Conservation (phyloP, 805 yeast species). For the Candida berthetii region DNA sequence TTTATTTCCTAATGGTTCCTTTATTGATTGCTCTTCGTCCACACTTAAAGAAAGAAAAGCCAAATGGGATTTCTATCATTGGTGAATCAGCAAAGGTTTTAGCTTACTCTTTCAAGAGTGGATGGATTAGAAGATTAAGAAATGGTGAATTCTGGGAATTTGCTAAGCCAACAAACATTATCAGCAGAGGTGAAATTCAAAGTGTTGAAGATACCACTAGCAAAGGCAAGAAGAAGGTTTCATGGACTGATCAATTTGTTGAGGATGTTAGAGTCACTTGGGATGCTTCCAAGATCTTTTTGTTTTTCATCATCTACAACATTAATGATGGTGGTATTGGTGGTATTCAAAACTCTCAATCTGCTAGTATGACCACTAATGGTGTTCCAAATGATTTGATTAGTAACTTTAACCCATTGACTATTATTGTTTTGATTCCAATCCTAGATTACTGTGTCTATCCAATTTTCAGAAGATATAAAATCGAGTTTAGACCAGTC, state of each 20-base stretch:
- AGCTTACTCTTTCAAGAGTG: slow-evolving; percentile 33
- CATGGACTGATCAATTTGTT: slow-evolving; percentile 67
- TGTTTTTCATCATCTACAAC: slow-evolving; percentile 67
- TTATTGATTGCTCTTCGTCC: slow-evolving; percentile 32
- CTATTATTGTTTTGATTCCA: slow-evolving; percentile 74
- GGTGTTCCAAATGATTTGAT: slow-evolving; percentile 78
- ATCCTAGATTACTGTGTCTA: slow-evolving; percentile 55
- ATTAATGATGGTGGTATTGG: slow-evolving; percentile 69
- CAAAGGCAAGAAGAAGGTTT: no score
- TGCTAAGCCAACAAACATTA: slow-evolving; percentile 53
- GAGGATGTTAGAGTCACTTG: slow-evolving; percentile 65
- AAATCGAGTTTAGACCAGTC: slow-evolving; percentile 58
- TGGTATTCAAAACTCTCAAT: slow-evolving; percentile 35
- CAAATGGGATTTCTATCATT: slow-evolving; percentile 33
- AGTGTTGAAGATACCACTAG: no score
- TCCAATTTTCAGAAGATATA: slow-evolving; percentile 41
- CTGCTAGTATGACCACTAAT: slow-evolving; percentile 67
- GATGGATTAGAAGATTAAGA: slow-evolving; percentile 35
- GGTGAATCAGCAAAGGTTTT: slow-evolving; percentile 33
- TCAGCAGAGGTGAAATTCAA: no score
- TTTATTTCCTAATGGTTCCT: slow-evolving; percentile 46
- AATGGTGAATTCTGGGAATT: slow-evolving; percentile 40
- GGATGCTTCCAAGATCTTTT: slow-evolving; percentile 67
- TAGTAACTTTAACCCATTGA: slow-evolving; percentile 70
- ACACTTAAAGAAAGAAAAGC: slow-evolving; percentile 19